A percentile compares a stretch with the other conserved stretches of the same genome.
Conservation (phyloP, 2,329 filamentous ascomycete species). For the Apiospora malaysiana region DNA sequence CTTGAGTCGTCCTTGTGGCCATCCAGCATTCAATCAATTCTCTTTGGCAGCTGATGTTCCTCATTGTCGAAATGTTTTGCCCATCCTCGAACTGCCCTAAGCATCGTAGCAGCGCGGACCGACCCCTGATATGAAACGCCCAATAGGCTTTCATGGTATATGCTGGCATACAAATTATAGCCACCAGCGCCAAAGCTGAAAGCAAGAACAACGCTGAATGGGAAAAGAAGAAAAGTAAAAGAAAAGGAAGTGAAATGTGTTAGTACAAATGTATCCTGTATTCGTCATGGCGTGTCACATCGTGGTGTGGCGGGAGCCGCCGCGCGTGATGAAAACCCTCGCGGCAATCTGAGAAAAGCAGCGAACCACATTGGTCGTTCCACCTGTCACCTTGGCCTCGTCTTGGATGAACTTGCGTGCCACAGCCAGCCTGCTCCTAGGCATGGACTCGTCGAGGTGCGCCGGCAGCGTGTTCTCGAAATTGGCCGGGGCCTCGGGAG, state of each 20-base stretch:
- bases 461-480: conserved; percentile 62
- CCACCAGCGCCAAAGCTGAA: conserved; percentile 19
- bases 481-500: conserved; percentile 66
- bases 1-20: background rate
- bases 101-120: background rate
- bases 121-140: background rate
- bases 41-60: background rate
- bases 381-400: conserved; percentile 66
- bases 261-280: background rate
- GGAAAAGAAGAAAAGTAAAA: background rate
- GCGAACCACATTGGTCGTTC: conserved; percentile 76
- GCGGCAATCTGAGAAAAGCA: conserved; percentile 72
- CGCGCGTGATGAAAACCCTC: conserved; percentile 62
- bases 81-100: too few relatives aligned
- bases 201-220: conserved; percentile 13
- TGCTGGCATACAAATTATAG: conserved; percentile 10
- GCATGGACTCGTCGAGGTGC: conserved; percentile 70
- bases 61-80: background rate
- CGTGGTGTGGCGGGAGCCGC: conserved; percentile 31
- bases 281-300: conserved; percentile 8
- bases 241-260: background rate
- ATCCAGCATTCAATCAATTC: background rate
- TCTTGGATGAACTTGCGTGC: conserved; percentile 73
- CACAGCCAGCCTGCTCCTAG: conserved; percentile 69
- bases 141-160: background rate